Percentiles rank a stretch among this genome's conserved stretches.
Conservation (phyloP, 1,139 yeast species). For the Pichia cactophila region DNA sequence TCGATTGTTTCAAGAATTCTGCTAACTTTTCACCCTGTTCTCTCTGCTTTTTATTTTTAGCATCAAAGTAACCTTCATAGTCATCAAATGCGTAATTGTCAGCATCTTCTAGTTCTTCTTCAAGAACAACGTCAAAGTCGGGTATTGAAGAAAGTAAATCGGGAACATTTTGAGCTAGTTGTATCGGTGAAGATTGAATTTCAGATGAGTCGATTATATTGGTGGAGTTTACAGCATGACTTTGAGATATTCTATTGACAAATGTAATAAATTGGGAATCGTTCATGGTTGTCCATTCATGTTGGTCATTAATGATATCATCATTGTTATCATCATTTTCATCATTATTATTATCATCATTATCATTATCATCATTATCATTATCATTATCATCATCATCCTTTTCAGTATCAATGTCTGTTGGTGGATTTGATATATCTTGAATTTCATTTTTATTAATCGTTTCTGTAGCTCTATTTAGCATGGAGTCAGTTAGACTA, state of each 20-base stretch:
- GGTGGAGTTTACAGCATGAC: conserved; percentile 24
- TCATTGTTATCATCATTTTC: background rate
- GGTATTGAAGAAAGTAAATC: background rate
- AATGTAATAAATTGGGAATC: conserved; percentile 37
- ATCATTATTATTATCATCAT: background rate
- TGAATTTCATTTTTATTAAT: background rate
- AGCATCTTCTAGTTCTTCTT: conserved; percentile 18
- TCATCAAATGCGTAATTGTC: conserved; percentile 59
- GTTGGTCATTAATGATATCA: background rate
- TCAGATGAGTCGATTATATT: conserved; percentile 1
- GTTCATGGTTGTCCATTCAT: conserved; percentile 32
- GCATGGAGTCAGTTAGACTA: background rate
- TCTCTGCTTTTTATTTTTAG: conserved; percentile 63
- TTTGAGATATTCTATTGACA: conserved; percentile 28
- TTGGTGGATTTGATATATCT: background rate
- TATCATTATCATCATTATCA: no score
- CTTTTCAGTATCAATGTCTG: conserved; percentile 6
- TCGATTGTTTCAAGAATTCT: conserved; percentile 40
- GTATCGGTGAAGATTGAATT: conserved; percentile 7
- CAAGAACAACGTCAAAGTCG: background rate
- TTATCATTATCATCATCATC: background rate
- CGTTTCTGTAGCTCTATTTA: background rate
- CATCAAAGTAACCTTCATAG: conserved; percentile 57
- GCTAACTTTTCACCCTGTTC: conserved; percentile 50
- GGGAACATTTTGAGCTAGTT: conserved; percentile 8